Percentiles rank a stretch among this genome's conserved stretches.
Evolutionary conservation across 1,139 yeast species (phyloP).

Genomic region (Saccharomyces pastorianus): DNA sequence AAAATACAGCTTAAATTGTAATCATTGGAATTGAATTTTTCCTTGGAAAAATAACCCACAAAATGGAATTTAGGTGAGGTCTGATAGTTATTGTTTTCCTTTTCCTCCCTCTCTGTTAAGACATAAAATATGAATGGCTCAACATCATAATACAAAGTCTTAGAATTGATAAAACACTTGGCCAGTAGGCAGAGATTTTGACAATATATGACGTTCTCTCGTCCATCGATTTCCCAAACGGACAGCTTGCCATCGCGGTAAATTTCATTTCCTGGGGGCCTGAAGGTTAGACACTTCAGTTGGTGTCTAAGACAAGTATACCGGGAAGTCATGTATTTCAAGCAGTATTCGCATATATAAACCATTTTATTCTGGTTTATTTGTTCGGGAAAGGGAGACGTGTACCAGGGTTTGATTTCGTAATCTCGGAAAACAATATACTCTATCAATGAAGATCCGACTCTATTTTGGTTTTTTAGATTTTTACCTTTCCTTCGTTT

Average conservation of each 20-base stretch:
- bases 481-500: constrained; percentile 3
- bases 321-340: constrained; percentile 71
- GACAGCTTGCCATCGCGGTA: constrained; percentile 64
- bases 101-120: constrained; percentile 58
- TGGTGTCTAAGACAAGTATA: constrained; percentile 62
- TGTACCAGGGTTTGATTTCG: constrained; percentile 85
- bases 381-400: constrained; percentile 90
- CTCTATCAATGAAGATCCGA: constrained; percentile 29
- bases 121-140: constrained; percentile 90
- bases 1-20: constrained; percentile 86
- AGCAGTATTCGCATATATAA: constrained; percentile 77
- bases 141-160: constrained; percentile 87
- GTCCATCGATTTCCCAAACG: constrained; percentile 88
- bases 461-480: neutral
- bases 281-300: constrained; percentile 56
- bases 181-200: constrained; percentile 86
- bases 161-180: constrained; percentile 79
- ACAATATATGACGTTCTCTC: constrained; percentile 73
- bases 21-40: constrained; percentile 62
- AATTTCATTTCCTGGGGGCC: constrained; percentile 89
- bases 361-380: constrained; percentile 55
- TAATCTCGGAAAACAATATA: constrained; percentile 59
- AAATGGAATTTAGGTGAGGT: constrained; percentile 50
- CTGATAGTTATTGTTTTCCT: constrained; percentile 5
- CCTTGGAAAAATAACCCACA: constrained; percentile 92